Evolutionary conservation across 768 basidiomycete species (phyloP), one percentile per base, ranked within the genome.

Genomic region (Amanita subjunquillea): DNA sequence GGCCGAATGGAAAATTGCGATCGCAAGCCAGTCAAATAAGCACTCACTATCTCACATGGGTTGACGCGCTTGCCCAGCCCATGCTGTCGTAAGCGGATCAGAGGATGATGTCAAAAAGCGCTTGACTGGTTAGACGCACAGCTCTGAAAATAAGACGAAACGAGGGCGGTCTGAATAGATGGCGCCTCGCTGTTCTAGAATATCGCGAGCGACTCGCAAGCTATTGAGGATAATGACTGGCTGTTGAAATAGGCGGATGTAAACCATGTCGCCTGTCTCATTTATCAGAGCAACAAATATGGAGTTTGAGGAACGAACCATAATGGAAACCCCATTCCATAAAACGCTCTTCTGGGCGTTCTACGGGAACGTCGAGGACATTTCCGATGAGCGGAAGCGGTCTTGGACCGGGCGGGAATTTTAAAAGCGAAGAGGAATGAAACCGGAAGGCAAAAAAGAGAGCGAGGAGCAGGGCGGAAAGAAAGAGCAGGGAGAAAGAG

Each of bases 151-250:
- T 43, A 77, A 59, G 22, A 77, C 73, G 53, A 76, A 74, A 45
- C 72, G 67, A 47, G 74, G 76, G 30, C 74, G 69, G 62, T 78
- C 70, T 12, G 79, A 79, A 58, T 78, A 80, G 43, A 77, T 75
- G n/a, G 71, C 59, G 49, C 78, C 73, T 47, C 77, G 70, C 58
- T 72, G 78, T 39, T 80, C 79, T 25, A 83, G 65, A 20, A 83
- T 62, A 49, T 74, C 77, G 8, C 68, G 67, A 32, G 71, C 69
- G 5, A 69, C 72, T 54, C 72, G 66, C 55, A 66, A 55, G 53
- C 71, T 72, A 61, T 75, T 80, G 29, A 83, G 62, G 50, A 83
- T 63, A 44, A 82, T 57, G 60, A 78, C 70, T 6, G 72, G 68
- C 50, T 73, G 72, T 22, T 73, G 70, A 23, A 81, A 62, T 23